These are phyloP conservation scores for Apiotrichum montevideense DNA, from an alignment of 1,284 basidiomycete species.

Conservation along the genomic window DNA sequence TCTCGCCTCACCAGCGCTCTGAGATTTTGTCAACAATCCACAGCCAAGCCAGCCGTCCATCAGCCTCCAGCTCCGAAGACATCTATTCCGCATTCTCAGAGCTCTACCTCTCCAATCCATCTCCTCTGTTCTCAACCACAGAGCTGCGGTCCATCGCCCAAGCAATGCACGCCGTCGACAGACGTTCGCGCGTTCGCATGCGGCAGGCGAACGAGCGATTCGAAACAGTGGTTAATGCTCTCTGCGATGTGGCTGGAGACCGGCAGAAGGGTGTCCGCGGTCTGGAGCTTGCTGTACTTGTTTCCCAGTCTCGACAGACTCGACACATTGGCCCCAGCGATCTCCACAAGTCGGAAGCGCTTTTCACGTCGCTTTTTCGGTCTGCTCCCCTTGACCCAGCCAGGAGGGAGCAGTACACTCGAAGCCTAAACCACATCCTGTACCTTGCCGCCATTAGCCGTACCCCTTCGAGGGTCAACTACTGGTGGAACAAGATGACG, in stretches of 20 bases:
- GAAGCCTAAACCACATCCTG: slow-evolving; percentile 30
- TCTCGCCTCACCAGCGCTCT: slow-evolving; percentile 12
- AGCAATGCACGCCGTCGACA: slow-evolving; percentile 18
- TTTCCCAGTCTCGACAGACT: slow-evolving; percentile 4
- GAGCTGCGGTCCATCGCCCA: slow-evolving; percentile 24
- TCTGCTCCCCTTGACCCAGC: slow-evolving; percentile 4
- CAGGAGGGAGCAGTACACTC: slow-evolving; percentile 13
- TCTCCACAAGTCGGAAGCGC: slow-evolving; percentile 16
- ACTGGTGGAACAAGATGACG: slow-evolving; percentile 24
- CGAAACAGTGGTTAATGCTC: slow-evolving; percentile 19
- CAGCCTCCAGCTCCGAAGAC: slow-evolving; percentile 4
- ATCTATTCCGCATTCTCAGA: slow-evolving; percentile 24
- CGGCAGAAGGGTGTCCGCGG: slow-evolving; percentile 8
- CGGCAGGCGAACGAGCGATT: slow-evolving; percentile 17
- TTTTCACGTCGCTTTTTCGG: slow-evolving; percentile 16
- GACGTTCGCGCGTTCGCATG: not conserved
- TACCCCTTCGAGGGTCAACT: slow-evolving; percentile 15
- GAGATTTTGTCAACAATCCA: slow-evolving; percentile 11
- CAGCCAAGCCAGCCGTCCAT: not conserved
- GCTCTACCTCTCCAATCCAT: slow-evolving; percentile 24
- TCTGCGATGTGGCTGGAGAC: slow-evolving; percentile 18
- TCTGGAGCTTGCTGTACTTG: slow-evolving; percentile 18
- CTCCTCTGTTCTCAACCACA: slow-evolving; percentile 22
- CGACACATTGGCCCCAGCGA: slow-evolving; percentile 9
- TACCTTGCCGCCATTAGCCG: slow-evolving; percentile 27